Base-by-base conservation (phyloP, 2,329 filamentous ascomycete genomes). In the Fusarium zealandicum region DNA sequence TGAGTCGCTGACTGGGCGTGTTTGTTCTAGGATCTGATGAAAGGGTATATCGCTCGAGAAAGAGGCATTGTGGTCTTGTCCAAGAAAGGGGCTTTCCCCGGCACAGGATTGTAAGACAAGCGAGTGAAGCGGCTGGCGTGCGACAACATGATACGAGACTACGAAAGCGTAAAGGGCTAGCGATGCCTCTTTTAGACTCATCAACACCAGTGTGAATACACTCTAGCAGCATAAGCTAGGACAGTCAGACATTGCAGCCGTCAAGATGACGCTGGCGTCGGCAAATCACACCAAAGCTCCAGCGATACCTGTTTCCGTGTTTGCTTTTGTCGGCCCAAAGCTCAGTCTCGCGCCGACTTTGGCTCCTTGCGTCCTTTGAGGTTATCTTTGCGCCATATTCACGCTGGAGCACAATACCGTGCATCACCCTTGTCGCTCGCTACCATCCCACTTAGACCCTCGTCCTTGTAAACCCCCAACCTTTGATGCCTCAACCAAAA, bases 1-100 rank as follows among this genome's bases (percentile, higher is more conserved):
- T 72, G 68, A 73, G 54, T 74, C 66, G 72, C 72, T 75, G 58
- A 75, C 51, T 17, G 53, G 20, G 41, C 7, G 35, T 38, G n/a
- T 27, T 57, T 53, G 17, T 37, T 48, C 20, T 56, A 96, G 92
- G 90, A 90, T 54, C 81, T 95, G 18, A 96, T 99, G 90, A 99
- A 98, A 76, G 95, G 96, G 33, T 99, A 99, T 75, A 99, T 99
- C 64, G 89, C 93, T 27, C 89, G 93, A 48, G 93, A 96, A 65
- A 86, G 90, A 64, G 90, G 89, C 28, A 93, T 93, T 64, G 90
- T 99, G 22, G 95, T 99, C 16, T 77, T 99, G 51, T 97, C 92
- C 73, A 98, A 97, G 75, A 90, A 84, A 53, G 92, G 90, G 33
- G 93, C 95, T 2, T 99, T 99, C 70, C 95, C 96, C 1, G 93